A percentile compares a stretch with the other conserved stretches of the same genome.
Evolutionary conservation across 2,329 filamentous ascomycete genomes (phyloP).

Genomic region (Hypoxylon sp.): DNA sequence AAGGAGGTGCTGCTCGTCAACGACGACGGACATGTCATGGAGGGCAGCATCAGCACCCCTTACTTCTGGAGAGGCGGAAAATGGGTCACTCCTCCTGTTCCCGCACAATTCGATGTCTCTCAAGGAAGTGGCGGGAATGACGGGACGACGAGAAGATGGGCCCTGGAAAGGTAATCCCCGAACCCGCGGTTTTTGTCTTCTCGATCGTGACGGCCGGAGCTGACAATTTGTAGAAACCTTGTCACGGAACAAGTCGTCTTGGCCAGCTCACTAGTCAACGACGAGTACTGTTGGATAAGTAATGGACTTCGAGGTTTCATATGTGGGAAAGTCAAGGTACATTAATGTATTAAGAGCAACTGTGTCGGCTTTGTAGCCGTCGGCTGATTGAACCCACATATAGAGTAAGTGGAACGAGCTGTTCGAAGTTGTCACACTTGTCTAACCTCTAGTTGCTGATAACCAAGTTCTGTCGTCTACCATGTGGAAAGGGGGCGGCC

Average conservation of each 20-base stretch:
- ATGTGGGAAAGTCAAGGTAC: slow-evolving; percentile 48
- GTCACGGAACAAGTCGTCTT: slow-evolving; percentile 71
- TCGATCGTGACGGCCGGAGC: background rate
- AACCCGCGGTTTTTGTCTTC: background rate
- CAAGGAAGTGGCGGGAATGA: slow-evolving; percentile 77
- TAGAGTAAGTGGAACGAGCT: background rate
- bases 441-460: background rate
- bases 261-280: slow-evolving; percentile 68
- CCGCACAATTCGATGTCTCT: slow-evolving; percentile 47
- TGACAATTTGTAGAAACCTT: slow-evolving; percentile 54
- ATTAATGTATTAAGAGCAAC: slow-evolving; percentile 19
- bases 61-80: slow-evolving; percentile 77
- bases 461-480: background rate
- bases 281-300: slow-evolving; percentile 86
- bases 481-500: background rate
- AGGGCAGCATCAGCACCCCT: slow-evolving; percentile 82
- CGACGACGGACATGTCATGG: slow-evolving; percentile 73
- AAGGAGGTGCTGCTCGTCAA: slow-evolving; percentile 82
- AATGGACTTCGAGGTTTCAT: slow-evolving; percentile 86
- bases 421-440: background rate
- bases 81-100: slow-evolving; percentile 84
- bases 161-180: slow-evolving; percentile 68
- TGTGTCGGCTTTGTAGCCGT: background rate
- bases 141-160: slow-evolving; percentile 84
- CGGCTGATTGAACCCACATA: background rate